Conservation (phyloP, 768 basidiomycete species). For the Postia placenta region DNA sequence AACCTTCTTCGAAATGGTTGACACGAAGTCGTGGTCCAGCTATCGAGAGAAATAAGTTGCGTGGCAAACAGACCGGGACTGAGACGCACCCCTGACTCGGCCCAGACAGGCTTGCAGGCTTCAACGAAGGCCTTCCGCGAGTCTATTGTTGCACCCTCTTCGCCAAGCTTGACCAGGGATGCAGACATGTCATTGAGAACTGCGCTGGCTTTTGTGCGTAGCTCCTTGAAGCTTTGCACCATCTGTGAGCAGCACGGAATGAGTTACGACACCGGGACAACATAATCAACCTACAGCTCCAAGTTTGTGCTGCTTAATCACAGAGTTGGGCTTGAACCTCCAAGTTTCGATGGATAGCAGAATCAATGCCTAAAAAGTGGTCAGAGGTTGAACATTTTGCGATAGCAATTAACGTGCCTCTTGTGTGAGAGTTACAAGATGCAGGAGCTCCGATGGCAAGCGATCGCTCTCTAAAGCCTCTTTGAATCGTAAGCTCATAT, state of each 20-base stretch:
- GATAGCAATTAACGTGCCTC: slow-evolving; percentile 52
- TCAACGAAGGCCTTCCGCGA: slow-evolving; percentile 46
- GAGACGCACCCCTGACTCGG: slow-evolving; percentile 28
- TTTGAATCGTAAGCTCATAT: slow-evolving; percentile 48
- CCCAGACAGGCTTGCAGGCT: slow-evolving; percentile 38
- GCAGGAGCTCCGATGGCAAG: slow-evolving; percentile 55
- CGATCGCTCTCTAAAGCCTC: slow-evolving; percentile 30
- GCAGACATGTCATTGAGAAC: slow-evolving; percentile 55
- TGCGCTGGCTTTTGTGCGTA: slow-evolving; percentile 47
- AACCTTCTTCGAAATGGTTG: slow-evolving; percentile 55
- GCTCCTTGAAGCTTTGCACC: slow-evolving; percentile 55
- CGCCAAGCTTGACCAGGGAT: slow-evolving; percentile 42
- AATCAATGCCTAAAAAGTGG: slow-evolving; percentile 52
- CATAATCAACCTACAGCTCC: slow-evolving; percentile 45
- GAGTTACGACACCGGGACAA: neutral
- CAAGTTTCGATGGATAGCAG: slow-evolving; percentile 62
- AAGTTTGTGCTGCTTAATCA: slow-evolving; percentile 69
- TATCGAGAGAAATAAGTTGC: slow-evolving; percentile 20
- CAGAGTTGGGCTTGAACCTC: slow-evolving; percentile 65
- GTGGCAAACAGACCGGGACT: neutral
- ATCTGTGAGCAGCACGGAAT: slow-evolving; percentile 37
- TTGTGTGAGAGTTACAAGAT: slow-evolving; percentile 67
- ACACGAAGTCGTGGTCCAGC: slow-evolving; percentile 61
- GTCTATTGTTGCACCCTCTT: slow-evolving; percentile 47
- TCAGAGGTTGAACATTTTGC: neutral